Base-by-base conservation (phyloP, 768 basidiomycete species). In the Leccinellum rugosiceps region DNA sequence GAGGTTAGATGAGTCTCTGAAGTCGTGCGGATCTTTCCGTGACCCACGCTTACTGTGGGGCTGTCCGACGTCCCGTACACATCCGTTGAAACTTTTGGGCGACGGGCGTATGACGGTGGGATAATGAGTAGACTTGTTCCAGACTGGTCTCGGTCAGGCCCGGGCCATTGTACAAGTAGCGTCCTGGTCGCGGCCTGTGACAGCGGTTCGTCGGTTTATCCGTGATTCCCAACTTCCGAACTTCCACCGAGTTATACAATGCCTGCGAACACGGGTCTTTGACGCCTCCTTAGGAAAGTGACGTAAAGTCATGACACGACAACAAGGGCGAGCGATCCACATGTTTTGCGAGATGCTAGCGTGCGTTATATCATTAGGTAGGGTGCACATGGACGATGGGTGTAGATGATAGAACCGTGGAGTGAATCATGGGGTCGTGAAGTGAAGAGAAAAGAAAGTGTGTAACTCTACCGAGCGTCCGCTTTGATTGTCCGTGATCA, bases 281-380 rank as follows among this genome's bases (percentile, higher is more conserved):
- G 19, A 25, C 45, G 30, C 19, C 26, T 7, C 8, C 47, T 10
- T 28, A 28, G 17, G 14, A 14, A 26, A 28, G n/a, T 48, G 32
- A 35, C 19, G 41, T 43, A 43, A 43, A 43, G 32, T 14, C 38
- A 48, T 51, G 15, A 38, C n/a, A 35, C n/a, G n/a, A 50, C 38
- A 26, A n/a, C 35, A 15, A 45, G 41, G 10, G 8, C 14, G 17
- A 41, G 28, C 21, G 46, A 57, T 31, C 58, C 54, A 53, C 25
- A 60, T 23, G 23, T 23, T 21, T 56, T 59, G 67, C 58, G 59
- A 65, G 61, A 65, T 68, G 60, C 55, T 63, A 59, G 61, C 55
- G 65, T 68, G 65, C 61, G 66, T 61, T 64, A 63, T 60, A 63
- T 68, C 59, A 63, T 60, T 58, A 70, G 51, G 59, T 61, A 65